phyloP scores from a whole-genome alignment of 2,329 filamentous ascomycete species.

The Cladosporium sp. region DNA sequence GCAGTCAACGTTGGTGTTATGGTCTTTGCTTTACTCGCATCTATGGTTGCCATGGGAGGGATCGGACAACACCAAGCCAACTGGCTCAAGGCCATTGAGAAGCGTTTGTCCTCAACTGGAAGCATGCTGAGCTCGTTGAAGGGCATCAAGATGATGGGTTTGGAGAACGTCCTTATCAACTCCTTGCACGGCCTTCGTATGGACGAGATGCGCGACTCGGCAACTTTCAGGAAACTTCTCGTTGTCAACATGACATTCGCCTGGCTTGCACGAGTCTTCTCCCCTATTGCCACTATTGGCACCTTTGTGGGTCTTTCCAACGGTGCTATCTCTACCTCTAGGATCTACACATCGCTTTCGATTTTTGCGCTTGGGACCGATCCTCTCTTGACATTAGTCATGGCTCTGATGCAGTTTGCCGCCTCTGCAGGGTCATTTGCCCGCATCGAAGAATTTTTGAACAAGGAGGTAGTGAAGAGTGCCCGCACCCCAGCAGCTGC shows the following conservation, averaged over 20 bases:
- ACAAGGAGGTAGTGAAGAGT: neutral
- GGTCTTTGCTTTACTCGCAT: conserved; percentile 9
- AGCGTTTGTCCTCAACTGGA: conserved; percentile 39
- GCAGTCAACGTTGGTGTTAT: conserved; percentile 15
- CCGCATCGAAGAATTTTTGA: conserved; percentile 12
- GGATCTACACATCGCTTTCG: conserved; percentile 7
- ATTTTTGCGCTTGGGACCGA: conserved; percentile 10
- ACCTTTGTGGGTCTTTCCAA: conserved; percentile 8
- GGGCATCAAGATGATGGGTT: conserved; percentile 43
- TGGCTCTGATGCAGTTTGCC: conserved; percentile 12
- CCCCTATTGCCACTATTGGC: conserved; percentile 9
- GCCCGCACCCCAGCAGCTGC: neutral
- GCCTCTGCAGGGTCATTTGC: conserved; percentile 6
- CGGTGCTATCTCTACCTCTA: conserved; percentile 6
- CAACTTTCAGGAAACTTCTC: conserved; percentile 8
- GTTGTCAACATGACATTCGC: conserved; percentile 9
- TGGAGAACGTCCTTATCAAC: conserved; percentile 8
- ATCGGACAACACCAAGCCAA: conserved; percentile 23
- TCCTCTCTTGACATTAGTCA: conserved; percentile 8
- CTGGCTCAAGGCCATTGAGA: conserved; percentile 43
- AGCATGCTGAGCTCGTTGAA: conserved; percentile 43
- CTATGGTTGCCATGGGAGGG: conserved; percentile 6
- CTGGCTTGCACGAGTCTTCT: conserved; percentile 1
- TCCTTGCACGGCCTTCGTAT: conserved; percentile 7
- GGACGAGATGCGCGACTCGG: conserved; percentile 10